Base-by-base conservation (phyloP, 768 basidiomycete genomes). In the Pisolithus marmoratus region DNA sequence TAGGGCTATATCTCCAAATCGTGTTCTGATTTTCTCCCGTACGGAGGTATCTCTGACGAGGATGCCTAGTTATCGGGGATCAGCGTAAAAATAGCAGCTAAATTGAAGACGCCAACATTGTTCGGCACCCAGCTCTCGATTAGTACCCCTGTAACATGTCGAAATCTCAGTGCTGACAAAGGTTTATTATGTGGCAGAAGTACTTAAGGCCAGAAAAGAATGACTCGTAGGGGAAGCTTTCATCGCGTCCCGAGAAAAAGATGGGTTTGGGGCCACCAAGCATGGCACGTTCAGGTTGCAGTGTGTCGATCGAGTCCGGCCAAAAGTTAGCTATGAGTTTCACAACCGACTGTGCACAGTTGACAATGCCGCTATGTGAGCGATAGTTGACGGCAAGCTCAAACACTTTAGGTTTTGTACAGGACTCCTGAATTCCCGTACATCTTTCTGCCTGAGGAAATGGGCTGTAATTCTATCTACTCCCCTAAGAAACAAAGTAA, bases 321-420 rank as follows among this genome's bases (percentile, higher is more conserved):
- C 84, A 88, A 50, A 83, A 83, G 7, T 56, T 58, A 14, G 68
- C 74, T 14, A 89, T 79, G 1, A 88, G 64, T n/a, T 81, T 75
- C 4, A 89, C 76, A 23, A 87, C 67, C 0, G 76, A 78, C 46
- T 81, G 78, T 0, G 87, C 87, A 58, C 83, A 85, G 42, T 82
- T 72, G 17, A 89, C 81, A 38, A 89, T 88, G 2, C 87, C 87
- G 0, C 76, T 77, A 59, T 87, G 84, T 0, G 84, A 87, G 5
- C 87, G 78, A 57, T 85, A 87, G 58, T 89, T 89, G 46, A 75
- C 67, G 0, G 75, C 64, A 1, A 90, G 72, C 54, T 83, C 78
- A 59, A 88, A 1, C 71, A 69, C 38, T 52, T 55, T 4, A 70
- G 75, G 1, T 62, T 54, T 12, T 49, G 49, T 27, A 62, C 53